Percentiles rank a stretch among this genome's conserved stretches.
Conservation (phyloP, 176 grass and related monocot species). For the Poa pratensis region DNA sequence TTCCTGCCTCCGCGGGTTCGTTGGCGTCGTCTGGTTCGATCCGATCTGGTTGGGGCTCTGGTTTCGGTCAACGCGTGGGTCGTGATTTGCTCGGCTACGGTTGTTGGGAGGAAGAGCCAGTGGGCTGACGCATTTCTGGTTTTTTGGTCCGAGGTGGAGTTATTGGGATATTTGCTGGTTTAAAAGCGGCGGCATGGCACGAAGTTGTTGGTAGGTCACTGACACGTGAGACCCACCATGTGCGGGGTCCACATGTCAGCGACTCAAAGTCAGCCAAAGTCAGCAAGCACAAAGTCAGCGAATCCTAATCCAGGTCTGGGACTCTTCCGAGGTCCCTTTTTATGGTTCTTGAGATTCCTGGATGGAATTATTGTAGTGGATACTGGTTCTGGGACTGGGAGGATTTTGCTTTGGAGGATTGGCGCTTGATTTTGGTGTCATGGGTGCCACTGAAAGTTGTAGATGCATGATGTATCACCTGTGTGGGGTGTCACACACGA, state of each 20-base stretch:
- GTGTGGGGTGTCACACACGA: neutral
- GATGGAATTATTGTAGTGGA: neutral
- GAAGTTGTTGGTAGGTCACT: neutral
- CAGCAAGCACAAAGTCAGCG: too few relatives aligned
- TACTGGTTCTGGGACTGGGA: neutral
- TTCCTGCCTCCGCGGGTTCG: neutral
- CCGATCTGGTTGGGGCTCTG: constrained; percentile 33
- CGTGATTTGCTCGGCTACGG: neutral
- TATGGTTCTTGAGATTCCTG: neutral
- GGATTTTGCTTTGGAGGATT: neutral
- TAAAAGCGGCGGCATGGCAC: neutral
- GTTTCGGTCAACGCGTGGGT: constrained; percentile 45
- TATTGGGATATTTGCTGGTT: neutral
- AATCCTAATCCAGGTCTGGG: too few relatives aligned
- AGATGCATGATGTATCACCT: neutral
- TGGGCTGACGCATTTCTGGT: neutral
- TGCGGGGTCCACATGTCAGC: too few relatives aligned
- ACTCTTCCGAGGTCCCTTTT: neutral
- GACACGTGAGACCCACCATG: too few relatives aligned
- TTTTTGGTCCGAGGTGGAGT: neutral
- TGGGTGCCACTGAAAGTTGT: neutral
- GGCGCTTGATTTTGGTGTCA: neutral
- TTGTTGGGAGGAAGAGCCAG: neutral
- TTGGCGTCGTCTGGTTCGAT: constrained; percentile 5
- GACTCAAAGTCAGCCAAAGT: too few relatives aligned